Evolutionary conservation across 2,329 filamentous ascomycete genomes (phyloP).

Genomic region (Bretziella fagacearum): DNA sequence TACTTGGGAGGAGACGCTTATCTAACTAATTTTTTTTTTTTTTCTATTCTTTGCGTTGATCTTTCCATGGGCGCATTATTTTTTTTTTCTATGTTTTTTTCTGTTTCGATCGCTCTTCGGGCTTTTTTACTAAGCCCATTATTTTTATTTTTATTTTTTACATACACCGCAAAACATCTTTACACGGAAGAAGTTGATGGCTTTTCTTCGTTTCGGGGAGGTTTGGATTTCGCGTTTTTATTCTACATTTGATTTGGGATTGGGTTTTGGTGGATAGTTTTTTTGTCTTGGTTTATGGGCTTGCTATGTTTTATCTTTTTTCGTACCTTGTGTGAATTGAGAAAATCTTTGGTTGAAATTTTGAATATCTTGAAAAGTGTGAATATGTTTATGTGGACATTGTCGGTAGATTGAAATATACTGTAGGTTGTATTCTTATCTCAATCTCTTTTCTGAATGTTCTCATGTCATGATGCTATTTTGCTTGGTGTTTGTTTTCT

Average conservation of each 20-base stretch:
- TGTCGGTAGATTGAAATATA: too few relatives aligned
- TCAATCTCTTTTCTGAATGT: too few relatives aligned
- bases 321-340: slow-evolving; percentile 2
- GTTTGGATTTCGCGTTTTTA: slow-evolving; percentile 10
- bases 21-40: not conserved
- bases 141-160: not conserved
- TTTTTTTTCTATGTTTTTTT: slow-evolving; percentile 4
- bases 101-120: slow-evolving; percentile 2
- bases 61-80: slow-evolving; percentile 2
- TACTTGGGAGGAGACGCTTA: slow-evolving; percentile 4
- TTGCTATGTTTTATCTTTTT: not conserved
- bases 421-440: too few relatives aligned
- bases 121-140: not conserved
- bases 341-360: slow-evolving; percentile 1
- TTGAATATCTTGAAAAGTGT: not conserved
- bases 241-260: slow-evolving; percentile 2
- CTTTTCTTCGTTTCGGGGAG: slow-evolving; percentile 3
- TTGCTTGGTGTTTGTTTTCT: too few relatives aligned
- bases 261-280: slow-evolving; percentile 3
- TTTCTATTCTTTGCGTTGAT: not conserved
- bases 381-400: not conserved
- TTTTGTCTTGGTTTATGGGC: slow-evolving; percentile 1
- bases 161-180: slow-evolving; percentile 4
- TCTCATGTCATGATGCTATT: too few relatives aligned
- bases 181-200: slow-evolving; percentile 9